These are phyloP conservation scores for Gracilaria gracilis DNA, from an alignment of 23 red algal genomes.

Conservation along the genomic window DNA sequence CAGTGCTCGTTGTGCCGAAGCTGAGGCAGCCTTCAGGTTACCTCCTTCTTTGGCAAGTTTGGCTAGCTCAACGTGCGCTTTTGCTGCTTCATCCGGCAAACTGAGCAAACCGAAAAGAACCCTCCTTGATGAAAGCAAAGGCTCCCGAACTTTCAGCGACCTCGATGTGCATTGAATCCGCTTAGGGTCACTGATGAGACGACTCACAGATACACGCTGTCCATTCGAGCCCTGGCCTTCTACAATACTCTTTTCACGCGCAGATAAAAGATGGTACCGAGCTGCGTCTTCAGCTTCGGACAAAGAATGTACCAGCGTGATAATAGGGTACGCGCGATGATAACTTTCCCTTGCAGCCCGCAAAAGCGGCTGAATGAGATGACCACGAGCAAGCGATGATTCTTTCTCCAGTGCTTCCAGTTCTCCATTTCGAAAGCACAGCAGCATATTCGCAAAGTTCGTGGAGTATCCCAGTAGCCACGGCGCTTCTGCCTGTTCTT, in stretches of 20 bases:
- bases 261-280: neutral
- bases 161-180: slow-evolving; percentile 35
- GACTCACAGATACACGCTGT: neutral
- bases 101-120: slow-evolving; percentile 53
- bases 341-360: slow-evolving; percentile 71
- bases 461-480: slow-evolving; percentile 51
- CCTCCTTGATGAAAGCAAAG: slow-evolving; percentile 66
- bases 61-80: slow-evolving; percentile 65
- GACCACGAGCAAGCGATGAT: slow-evolving; percentile 29
- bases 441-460: slow-evolving; percentile 51
- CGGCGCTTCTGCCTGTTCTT: slow-evolving; percentile 5
- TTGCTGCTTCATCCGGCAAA: slow-evolving; percentile 45
- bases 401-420: slow-evolving; percentile 7
- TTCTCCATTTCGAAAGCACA: slow-evolving; percentile 14
- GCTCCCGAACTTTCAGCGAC: slow-evolving; percentile 69
- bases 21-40: slow-evolving; percentile 67
- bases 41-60: slow-evolving; percentile 66
- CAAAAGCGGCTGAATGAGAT: slow-evolving; percentile 41
- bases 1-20: slow-evolving; percentile 50
- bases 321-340: slow-evolving; percentile 67
- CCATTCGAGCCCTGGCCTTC: neutral
- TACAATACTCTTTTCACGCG: neutral
- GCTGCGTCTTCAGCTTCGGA: slow-evolving; percentile 62
- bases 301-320: slow-evolving; percentile 65
- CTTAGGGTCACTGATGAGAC: slow-evolving; percentile 14